Conservation (phyloP, 2,329 filamentous ascomycete species). For the Aspergillus pseudoterreus region DNA sequence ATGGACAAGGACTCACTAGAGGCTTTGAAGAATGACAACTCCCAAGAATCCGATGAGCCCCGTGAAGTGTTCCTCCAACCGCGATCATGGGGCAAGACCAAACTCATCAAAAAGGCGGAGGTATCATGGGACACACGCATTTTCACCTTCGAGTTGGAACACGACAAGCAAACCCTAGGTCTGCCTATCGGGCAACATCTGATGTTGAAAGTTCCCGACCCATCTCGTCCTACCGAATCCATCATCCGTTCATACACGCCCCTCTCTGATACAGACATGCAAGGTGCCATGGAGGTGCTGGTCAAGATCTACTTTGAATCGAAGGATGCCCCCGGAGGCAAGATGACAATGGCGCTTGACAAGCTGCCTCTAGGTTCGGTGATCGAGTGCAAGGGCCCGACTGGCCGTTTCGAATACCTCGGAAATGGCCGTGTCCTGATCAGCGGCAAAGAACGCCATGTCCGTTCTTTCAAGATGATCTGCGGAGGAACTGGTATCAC, state of each 20-base stretch:
- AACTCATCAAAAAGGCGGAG: constrained; percentile 63
- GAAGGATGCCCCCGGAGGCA: constrained; percentile 59
- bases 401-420: constrained; percentile 79
- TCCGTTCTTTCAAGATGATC: constrained; percentile 77
- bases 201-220: constrained; percentile 73
- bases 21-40: constrained; percentile 49
- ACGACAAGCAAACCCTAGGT: constrained; percentile 66
- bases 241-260: constrained; percentile 88
- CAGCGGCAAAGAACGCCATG: constrained; percentile 51
- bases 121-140: constrained; percentile 76
- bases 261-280: constrained; percentile 60
- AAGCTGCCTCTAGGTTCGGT: constrained; percentile 65
- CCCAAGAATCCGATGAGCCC: constrained; percentile 40
- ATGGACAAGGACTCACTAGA: constrained; percentile 60
- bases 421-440: constrained; percentile 63
- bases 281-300: constrained; percentile 68
- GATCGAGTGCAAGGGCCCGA: constrained; percentile 83
- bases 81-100: constrained; percentile 69
- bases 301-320: constrained; percentile 77
- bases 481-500: constrained; percentile 87
- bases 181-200: constrained; percentile 83
- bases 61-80: constrained; percentile 66
- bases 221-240: constrained; percentile 59
- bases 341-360: constrained; percentile 79
- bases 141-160: constrained; percentile 76